A percentile compares a stretch with the other conserved stretches of the same genome.
Conservation (phyloP, 352 stramenopile genomes). For the Globisporangium cederbergense region DNA sequence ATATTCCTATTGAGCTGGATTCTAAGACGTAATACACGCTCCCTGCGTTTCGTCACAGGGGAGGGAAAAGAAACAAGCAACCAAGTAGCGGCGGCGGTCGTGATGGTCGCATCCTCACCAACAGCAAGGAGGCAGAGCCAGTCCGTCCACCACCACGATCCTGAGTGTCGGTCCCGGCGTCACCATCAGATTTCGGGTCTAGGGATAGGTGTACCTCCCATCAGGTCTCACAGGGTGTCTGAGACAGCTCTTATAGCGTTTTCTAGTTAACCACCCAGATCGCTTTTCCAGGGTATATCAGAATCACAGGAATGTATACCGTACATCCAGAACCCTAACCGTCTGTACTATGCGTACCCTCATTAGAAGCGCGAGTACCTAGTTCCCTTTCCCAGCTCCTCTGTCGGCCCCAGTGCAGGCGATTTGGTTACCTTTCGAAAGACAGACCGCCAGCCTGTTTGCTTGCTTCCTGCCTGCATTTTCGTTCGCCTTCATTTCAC, state of each 20-base stretch:
- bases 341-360: neutral
- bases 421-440: slow-evolving; percentile 6
- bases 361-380: neutral
- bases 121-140: slow-evolving; percentile 2
- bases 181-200: slow-evolving; percentile 1
- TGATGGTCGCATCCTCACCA: neutral
- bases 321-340: neutral
- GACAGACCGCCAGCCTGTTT: neutral
- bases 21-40: too few species aligned
- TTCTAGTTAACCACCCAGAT: neutral
- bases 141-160: neutral
- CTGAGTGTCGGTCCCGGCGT: slow-evolving; percentile 10
- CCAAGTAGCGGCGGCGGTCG: too few species aligned
- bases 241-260: neutral
- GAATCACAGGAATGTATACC: neutral
- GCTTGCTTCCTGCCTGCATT: neutral
- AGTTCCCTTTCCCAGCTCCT: neutral
- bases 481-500: slow-evolving; percentile 10
- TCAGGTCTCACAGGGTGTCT: neutral
- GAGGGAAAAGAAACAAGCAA: neutral
- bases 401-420: neutral
- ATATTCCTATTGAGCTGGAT: too few species aligned
- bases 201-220: neutral
- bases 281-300: neutral
- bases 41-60: neutral